Conservation (phyloP, 1,284 basidiomycete species). For the Sphagnurus paluster region DNA sequence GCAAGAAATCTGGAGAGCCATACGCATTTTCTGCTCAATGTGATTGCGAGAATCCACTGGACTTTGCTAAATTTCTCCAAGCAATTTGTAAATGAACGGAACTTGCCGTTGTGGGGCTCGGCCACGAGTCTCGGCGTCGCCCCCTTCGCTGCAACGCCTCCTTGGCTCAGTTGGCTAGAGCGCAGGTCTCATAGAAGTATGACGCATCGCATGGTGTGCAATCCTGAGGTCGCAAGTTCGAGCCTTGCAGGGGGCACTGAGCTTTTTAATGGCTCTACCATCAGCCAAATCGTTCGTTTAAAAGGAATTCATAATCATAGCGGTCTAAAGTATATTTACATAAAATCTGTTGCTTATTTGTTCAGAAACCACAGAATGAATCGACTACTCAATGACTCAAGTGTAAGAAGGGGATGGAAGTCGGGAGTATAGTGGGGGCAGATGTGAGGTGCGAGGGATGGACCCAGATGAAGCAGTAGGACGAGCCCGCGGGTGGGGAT, state of each 20-base stretch:
- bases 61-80: slow-evolving; percentile 15
- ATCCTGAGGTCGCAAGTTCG: slow-evolving; percentile 56
- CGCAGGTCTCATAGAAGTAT: slow-evolving; percentile 25
- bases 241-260: no score
- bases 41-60: slow-evolving; percentile 10
- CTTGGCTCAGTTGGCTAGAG: slow-evolving; percentile 28
- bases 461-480: slow-evolving; percentile 26
- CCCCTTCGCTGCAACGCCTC: slow-evolving; percentile 8
- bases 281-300: neutral
- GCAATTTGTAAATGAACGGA: slow-evolving; percentile 19
- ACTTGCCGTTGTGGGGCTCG: slow-evolving; percentile 9
- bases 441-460: no score
- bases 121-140: neutral
- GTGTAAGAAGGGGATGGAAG: slow-evolving; percentile 15
- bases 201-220: slow-evolving; percentile 44
- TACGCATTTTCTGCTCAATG: slow-evolving; percentile 14
- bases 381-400: slow-evolving; percentile 9
- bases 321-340: slow-evolving; percentile 19
- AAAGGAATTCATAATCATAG: slow-evolving; percentile 4
- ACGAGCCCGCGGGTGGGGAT: slow-evolving; percentile 2
- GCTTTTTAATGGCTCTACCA: no score
- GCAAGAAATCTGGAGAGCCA: slow-evolving; percentile 3
- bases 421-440: no score
- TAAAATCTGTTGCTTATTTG: slow-evolving; percentile 17
- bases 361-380: slow-evolving; percentile 16